Percentiles rank a stretch among this genome's conserved stretches.
phyloP scores from a whole-genome alignment of 2,329 filamentous ascomycete genomes.

The Aspergillus sp. region DNA sequence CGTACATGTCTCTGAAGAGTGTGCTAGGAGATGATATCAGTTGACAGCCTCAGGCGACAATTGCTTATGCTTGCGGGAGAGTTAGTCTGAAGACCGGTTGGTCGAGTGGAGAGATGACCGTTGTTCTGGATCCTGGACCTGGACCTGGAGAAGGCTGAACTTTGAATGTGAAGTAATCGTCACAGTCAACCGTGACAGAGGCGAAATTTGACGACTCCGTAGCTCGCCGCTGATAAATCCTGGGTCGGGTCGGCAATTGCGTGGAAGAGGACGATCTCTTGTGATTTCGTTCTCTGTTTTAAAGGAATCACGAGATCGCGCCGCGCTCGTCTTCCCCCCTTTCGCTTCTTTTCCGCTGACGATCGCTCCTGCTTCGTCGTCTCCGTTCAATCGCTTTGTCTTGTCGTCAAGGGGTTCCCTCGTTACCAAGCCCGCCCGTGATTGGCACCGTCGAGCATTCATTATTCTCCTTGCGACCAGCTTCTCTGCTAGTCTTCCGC shows the following conservation, averaged over 20 bases:
- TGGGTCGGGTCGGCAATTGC: background rate
- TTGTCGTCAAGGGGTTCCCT: conserved; percentile 16
- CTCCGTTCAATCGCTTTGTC: conserved; percentile 7
- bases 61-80: background rate
- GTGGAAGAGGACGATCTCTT: background rate
- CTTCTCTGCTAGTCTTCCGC: background rate
- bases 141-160: background rate
- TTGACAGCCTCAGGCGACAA: background rate
- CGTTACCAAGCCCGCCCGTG: background rate
- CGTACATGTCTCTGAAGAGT: background rate
- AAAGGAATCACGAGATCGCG: background rate
- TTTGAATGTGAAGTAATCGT: background rate
- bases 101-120: background rate
- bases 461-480: conserved; percentile 2
- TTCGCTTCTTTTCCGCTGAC: conserved; percentile 6
- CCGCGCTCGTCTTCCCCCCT: background rate
- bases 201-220: background rate
- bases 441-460: conserved; percentile 10
- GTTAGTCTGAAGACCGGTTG: background rate
- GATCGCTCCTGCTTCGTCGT: conserved; percentile 10
- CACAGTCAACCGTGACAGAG: background rate
- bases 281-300: background rate
- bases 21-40: background rate
- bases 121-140: background rate
- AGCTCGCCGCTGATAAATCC: background rate